phyloP scores from a whole-genome alignment of 2,329 filamentous ascomycete genomes.

The Sporothrix euskadiensis region DNA sequence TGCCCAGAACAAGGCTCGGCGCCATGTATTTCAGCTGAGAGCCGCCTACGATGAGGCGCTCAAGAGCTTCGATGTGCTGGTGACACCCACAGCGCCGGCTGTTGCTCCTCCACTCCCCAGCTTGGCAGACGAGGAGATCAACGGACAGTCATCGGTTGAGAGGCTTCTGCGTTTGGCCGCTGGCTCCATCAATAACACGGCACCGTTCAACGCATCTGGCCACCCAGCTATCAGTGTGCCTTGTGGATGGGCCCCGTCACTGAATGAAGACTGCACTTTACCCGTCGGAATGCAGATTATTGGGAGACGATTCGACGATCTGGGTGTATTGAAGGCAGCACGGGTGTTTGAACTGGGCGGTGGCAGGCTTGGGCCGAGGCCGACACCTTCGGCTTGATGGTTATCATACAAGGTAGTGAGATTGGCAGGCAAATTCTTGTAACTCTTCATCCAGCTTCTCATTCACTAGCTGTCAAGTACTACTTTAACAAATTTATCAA shows the following conservation, averaged over 20 bases:
- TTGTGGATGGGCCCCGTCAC: conserved; percentile 39
- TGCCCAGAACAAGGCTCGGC: conserved; percentile 48
- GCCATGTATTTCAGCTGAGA: conserved; percentile 48
- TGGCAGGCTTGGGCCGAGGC: conserved; percentile 29
- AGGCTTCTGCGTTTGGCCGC: conserved; percentile 48
- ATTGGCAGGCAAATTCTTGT: not conserved
- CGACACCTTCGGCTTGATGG: not conserved
- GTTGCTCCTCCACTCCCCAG: conserved; percentile 47
- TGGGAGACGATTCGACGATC: conserved; percentile 37
- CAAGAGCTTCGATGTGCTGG: conserved; percentile 46
- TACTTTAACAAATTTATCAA: too few relatives aligned
- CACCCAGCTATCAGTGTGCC: conserved; percentile 53
- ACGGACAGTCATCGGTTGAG: conserved; percentile 41
- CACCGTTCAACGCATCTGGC: conserved; percentile 52
- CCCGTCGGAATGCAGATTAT: conserved; percentile 41
- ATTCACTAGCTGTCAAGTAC: too few relatives aligned
- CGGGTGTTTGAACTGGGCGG: conserved; percentile 39
- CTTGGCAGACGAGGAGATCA: conserved; percentile 22
- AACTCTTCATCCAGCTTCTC: not conserved
- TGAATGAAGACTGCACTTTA: conserved; percentile 32
- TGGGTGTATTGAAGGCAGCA: conserved; percentile 37
- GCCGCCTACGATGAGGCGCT: conserved; percentile 51
- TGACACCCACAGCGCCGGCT: conserved; percentile 50
- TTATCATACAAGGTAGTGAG: not conserved
- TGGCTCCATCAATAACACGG: conserved; percentile 46